phyloP scores from a whole-genome alignment of 345 rosid species.

The Eucalyptus guilfoylei region DNA sequence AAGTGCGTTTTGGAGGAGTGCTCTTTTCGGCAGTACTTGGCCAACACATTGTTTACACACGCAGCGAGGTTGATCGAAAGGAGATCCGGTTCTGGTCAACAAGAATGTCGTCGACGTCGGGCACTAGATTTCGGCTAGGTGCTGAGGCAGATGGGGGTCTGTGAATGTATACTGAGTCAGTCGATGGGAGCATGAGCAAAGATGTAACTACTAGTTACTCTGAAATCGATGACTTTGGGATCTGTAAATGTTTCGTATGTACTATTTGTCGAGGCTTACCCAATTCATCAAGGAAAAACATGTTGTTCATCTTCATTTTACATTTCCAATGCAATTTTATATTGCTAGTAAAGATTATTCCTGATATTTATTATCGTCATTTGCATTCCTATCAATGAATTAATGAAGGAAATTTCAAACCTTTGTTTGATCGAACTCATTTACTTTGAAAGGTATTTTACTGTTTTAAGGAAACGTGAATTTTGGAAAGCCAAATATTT shows the following conservation, averaged over 20 bases:
- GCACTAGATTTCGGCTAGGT: neutral
- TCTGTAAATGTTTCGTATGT: fast-evolving
- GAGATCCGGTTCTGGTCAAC: neutral
- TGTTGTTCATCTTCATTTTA: neutral
- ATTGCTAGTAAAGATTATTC: neutral
- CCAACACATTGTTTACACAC: fast-evolving
- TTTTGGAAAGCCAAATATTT: neutral
- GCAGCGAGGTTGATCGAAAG: neutral
- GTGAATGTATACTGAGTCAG: fast-evolving
- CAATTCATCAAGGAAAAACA: neutral
- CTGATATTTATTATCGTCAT: fast-evolving
- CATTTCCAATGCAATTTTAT: neutral
- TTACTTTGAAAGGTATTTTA: neutral
- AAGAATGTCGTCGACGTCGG: neutral
- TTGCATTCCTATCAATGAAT: neutral
- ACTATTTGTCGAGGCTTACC: neutral
- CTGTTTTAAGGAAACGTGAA: fast-evolving
- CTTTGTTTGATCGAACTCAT: neutral
- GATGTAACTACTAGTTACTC: neutral
- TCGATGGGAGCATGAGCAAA: too few relatives aligned
- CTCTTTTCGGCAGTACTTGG: neutral
- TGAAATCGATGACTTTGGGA: neutral
- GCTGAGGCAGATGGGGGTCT: neutral
- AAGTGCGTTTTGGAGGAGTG: neutral
- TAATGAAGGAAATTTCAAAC: neutral